Conservation (phyloP, 1,284 basidiomycete genomes). For the Leccinum discolor region DNA sequence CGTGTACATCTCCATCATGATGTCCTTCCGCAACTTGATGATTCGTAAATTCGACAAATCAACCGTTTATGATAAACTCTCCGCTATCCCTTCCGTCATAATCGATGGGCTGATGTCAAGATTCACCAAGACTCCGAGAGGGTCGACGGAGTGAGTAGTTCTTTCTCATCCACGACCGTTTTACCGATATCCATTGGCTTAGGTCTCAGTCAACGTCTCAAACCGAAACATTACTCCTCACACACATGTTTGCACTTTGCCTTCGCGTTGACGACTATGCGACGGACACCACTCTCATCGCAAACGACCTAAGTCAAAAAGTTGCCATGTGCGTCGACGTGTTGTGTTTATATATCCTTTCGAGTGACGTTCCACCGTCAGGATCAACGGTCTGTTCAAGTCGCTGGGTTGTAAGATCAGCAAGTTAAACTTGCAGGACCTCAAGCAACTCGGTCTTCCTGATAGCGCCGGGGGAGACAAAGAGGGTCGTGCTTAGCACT, state of each 20-base stretch:
- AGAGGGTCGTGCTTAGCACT: conserved; percentile 70
- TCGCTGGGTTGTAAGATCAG: conserved; percentile 69
- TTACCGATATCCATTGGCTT: conserved; percentile 5
- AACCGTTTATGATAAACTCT: conserved; percentile 55
- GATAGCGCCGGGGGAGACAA: conserved; percentile 56
- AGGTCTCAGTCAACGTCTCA: conserved; percentile 72
- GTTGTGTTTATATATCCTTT: background rate
- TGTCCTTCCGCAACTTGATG: conserved; percentile 62
- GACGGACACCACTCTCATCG: conserved; percentile 66
- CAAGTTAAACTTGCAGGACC: conserved; percentile 59
- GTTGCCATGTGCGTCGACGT: conserved; percentile 55
- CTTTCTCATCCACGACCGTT: background rate
- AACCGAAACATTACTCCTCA: conserved; percentile 70
- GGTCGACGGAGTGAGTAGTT: conserved; percentile 55
- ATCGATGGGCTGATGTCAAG: conserved; percentile 76
- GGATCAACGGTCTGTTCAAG: conserved; percentile 54
- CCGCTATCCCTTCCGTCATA: conserved; percentile 61
- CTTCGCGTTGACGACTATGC: conserved; percentile 78
- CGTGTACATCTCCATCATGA: conserved; percentile 77
- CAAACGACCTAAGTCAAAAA: conserved; percentile 72
- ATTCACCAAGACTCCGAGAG: conserved; percentile 76
- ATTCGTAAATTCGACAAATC: conserved; percentile 49
- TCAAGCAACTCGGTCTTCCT: conserved; percentile 66
- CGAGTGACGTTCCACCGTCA: conserved; percentile 19
- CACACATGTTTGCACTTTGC: conserved; percentile 80